These are phyloP conservation scores for Malassezia japonica DNA, from an alignment of 1,284 basidiomycete species.

Conservation along the genomic window DNA sequence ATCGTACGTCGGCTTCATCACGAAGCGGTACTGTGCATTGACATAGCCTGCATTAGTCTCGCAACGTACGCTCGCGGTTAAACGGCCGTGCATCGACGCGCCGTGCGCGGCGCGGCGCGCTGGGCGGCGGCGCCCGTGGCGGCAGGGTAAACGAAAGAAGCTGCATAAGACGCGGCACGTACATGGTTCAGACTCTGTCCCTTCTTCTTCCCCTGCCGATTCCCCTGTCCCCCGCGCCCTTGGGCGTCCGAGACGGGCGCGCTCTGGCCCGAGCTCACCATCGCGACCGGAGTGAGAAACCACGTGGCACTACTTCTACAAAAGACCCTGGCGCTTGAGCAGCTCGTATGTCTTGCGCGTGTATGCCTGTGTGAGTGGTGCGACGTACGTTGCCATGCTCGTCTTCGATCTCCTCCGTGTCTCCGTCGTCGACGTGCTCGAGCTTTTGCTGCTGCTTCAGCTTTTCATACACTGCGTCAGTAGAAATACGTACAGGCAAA, in stretches of 20 bases:
- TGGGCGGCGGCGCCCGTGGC: conserved; percentile 34
- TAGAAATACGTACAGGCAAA: conserved; percentile 62
- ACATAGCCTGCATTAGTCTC: conserved; percentile 28
- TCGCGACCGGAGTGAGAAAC: background rate
- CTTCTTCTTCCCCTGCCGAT: conserved; percentile 10
- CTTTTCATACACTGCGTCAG: conserved; percentile 30
- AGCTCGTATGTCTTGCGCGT: conserved; percentile 46
- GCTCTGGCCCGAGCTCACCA: background rate
- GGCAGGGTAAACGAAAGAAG: conserved; percentile 45
- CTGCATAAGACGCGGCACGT: conserved; percentile 15
- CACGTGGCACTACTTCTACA: conserved; percentile 19
- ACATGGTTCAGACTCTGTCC: conserved; percentile 41
- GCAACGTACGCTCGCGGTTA: conserved; percentile 39
- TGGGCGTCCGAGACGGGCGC: no score
- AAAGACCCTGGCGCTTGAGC: conserved; percentile 45
- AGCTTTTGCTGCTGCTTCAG: conserved; percentile 32
- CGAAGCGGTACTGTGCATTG: conserved; percentile 46
- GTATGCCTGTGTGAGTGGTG: conserved; percentile 24
- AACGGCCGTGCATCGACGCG: conserved; percentile 28
- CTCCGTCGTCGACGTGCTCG: conserved; percentile 24
- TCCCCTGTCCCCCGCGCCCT: conserved; percentile 1
- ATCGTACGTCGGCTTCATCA: conserved; percentile 45
- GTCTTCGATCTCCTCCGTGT: conserved; percentile 45
- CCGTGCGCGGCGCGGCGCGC: conserved; percentile 26
- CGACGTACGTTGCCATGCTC: conserved; percentile 39